These are phyloP conservation scores for Xylariaceae sp. DNA, from an alignment of 2,329 filamentous ascomycete species.

Conservation along the genomic window DNA sequence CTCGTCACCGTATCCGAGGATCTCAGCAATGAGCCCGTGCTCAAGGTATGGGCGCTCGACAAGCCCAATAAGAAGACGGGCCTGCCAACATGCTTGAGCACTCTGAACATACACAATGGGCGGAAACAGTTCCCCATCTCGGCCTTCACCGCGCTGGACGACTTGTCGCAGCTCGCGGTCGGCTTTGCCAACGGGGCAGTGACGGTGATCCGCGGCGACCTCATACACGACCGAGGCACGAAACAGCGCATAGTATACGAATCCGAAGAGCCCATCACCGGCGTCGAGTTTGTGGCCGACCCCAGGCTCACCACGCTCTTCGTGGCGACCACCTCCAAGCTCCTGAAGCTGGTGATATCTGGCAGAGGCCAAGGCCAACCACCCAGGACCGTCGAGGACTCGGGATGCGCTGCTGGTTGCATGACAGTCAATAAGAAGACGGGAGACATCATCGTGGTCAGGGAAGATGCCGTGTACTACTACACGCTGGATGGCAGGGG, in stretches of 20 bases:
- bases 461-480: constrained; percentile 93
- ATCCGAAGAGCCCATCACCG: constrained; percentile 92
- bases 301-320: constrained; percentile 68
- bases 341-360: constrained; percentile 79
- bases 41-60: constrained; percentile 98
- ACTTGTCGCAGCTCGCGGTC: constrained; percentile 86
- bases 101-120: constrained; percentile 78
- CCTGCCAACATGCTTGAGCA: constrained; percentile 79
- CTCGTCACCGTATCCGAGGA: constrained; percentile 86
- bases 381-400: constrained; percentile 80
- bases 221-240: constrained; percentile 90
- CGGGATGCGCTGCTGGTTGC: constrained; percentile 86
- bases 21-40: constrained; percentile 72
- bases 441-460: constrained; percentile 81
- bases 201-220: constrained; percentile 84
- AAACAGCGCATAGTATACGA: constrained; percentile 94
- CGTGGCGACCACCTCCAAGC: constrained; percentile 81
- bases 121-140: constrained; percentile 92
- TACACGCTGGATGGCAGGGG: constrained; percentile 82
- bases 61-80: constrained; percentile 92
- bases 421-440: constrained; percentile 79
- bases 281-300: constrained; percentile 66
- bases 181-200: constrained; percentile 95
- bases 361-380: constrained; percentile 85
- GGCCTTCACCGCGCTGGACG: constrained; percentile 78